Base-by-base conservation (phyloP, 352 stramenopile genomes). In the Globisporangium megalacanthum region DNA sequence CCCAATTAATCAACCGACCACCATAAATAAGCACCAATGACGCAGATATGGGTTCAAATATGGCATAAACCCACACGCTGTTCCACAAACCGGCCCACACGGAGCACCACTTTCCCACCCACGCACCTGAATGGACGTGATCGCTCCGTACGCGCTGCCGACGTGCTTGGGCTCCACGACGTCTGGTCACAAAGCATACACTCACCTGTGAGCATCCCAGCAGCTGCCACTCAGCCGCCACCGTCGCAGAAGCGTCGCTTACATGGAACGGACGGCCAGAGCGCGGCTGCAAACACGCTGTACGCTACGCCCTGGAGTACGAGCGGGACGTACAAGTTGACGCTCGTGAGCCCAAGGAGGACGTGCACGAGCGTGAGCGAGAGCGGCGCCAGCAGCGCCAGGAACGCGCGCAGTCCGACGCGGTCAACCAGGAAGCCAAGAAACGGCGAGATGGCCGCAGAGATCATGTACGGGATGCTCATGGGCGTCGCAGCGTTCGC, bases 381-480 rank as follows among this genome's bases (percentile, higher is more conserved):
- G 2, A 94, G 29, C 8, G 91, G 81, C 11, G 92, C 84, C 11
- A 96, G 31, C 4, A 94, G 65, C 36, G 88, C 86, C 37, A 98
- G 69, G 48, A 94, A 57, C 11, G 90, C 91, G 19, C 90, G 83
- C 36, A 91, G 58, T 13, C 94, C 94, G 54, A 97, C 79, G 29
- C 74, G 83, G 57, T 98, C 94, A 20, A 98, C 88, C 47, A 96
- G 64, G 50, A 96, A 95, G 31, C 92, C 94, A 1, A 98, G 67
- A 57, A 97, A 87, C 35, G 92, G 93, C 33, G 83, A 96, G 47
- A 97, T 85, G 36, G 89, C 56, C 35, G 88, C 91, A 37, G 89
- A 96, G 47, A 97, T 95, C 41, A 97, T 88, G 70, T 97, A 98
- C 46, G 93, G 94, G 49, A 98, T 89, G 19, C 77, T 94, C 89